A percentile compares a stretch with the other conserved stretches of the same genome.
Conservation (phyloP, 306 rosid genomes). For the Cucumis melo region DNA sequence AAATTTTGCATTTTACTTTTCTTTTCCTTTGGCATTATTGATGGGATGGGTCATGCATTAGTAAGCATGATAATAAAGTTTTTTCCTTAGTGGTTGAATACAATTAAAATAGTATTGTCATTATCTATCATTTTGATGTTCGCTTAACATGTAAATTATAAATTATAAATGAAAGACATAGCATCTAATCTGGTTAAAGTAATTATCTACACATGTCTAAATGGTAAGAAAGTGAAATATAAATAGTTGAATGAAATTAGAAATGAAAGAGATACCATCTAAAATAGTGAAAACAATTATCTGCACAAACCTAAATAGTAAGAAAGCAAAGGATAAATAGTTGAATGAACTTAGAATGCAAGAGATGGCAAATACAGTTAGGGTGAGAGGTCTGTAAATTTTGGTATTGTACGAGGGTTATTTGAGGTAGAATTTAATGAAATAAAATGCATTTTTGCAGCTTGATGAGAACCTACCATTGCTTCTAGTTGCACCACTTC, state of each 20-base stretch:
- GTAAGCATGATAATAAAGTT: not conserved
- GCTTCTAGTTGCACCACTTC: conserved; percentile 66
- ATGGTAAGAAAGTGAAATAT: not conserved
- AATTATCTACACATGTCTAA: not conserved
- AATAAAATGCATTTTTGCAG: conserved; percentile 25
- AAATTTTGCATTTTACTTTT: conserved; percentile 4
- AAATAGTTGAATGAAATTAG: no score
- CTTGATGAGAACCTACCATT: conserved; percentile 92
- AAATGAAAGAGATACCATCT: no score
- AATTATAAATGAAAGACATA: no score
- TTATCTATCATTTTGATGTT: no score
- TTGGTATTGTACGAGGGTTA: not conserved
- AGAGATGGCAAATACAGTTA: not conserved
- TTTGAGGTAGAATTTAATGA: not conserved
- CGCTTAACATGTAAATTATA: no score
- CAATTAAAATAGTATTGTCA: no score
- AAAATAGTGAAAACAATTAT: no score
- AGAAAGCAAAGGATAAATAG: no score
- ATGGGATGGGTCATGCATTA: not conserved
- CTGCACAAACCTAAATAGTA: no score
- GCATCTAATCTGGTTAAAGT: not conserved
- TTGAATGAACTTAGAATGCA: not conserved
- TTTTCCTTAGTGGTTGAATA: not conserved
- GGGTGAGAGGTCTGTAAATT: not conserved
- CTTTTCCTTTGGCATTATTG: not conserved